Percentiles rank a stretch among this genome's conserved stretches.
Evolutionary conservation across 176 grass and related monocot species (phyloP).

Genomic region (Dendrocalamus sinicus): DNA sequence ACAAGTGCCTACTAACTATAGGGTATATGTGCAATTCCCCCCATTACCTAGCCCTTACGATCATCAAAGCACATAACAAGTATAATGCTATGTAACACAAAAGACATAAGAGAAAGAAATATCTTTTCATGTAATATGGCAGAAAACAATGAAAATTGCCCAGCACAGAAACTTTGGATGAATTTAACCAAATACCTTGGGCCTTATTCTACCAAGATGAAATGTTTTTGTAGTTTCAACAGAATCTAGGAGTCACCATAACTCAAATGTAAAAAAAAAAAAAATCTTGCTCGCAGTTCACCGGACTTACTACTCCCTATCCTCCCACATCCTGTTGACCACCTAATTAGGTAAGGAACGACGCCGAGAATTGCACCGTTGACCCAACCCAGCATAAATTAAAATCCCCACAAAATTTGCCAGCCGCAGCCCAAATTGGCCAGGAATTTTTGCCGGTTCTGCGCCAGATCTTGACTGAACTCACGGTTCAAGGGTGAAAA

Average conservation of each 20-base stretch:
- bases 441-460: not conserved
- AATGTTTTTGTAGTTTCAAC: not conserved
- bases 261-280: not conserved
- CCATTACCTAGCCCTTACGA: no score
- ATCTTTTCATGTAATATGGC: not conserved
- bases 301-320: not conserved
- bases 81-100: not conserved
- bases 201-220: not conserved
- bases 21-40: no score
- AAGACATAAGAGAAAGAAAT: not conserved
- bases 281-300: not conserved
- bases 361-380: constrained; percentile 16
- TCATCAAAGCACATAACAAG: not conserved
- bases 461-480: constrained; percentile 23
- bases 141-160: not conserved
- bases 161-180: not conserved
- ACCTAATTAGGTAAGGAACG: not conserved
- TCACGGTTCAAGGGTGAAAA: not conserved
- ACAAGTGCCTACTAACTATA: no score
- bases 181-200: not conserved
- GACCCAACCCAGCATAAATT: not conserved
- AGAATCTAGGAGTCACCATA: not conserved
- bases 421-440: not conserved
- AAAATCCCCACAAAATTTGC: not conserved
- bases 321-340: constrained; percentile 16